phyloP scores from a whole-genome alignment of 257 asterid genomes.

The Pogostemon cablin region DNA sequence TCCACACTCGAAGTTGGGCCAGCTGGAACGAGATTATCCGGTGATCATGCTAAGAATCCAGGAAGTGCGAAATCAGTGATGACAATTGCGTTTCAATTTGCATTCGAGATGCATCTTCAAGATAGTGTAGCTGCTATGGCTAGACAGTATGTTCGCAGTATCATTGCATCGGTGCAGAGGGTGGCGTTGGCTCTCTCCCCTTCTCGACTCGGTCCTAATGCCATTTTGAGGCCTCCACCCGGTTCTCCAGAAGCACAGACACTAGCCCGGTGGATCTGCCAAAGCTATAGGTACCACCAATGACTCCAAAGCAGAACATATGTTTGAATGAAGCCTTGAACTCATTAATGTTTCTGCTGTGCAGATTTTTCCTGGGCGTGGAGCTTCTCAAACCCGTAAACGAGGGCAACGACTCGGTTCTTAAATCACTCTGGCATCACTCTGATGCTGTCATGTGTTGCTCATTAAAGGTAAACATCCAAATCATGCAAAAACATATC shows the following conservation, averaged over 20 bases:
- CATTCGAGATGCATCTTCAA: conserved; percentile 85
- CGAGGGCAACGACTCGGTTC: conserved; percentile 68
- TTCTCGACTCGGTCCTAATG: conserved; percentile 51
- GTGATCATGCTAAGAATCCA: conserved; percentile 46
- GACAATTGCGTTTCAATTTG: conserved; percentile 96
- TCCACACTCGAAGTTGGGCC: conserved; percentile 87
- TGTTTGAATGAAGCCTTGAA: no score
- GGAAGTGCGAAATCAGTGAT: conserved; percentile 73
- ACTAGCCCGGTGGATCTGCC: conserved; percentile 87
- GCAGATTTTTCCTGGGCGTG: conserved; percentile 78
- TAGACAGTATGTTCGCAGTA: conserved; percentile 86
- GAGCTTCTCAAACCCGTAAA: conserved; percentile 73
- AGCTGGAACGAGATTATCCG: conserved; percentile 47
- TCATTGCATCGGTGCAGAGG: conserved; percentile 93
- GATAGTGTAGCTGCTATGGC: conserved; percentile 89
- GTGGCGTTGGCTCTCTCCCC: conserved; percentile 94
- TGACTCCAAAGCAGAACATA: neutral
- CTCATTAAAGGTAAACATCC: conserved; percentile 69
- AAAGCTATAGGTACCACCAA: conserved; percentile 73
- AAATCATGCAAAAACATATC: neutral
- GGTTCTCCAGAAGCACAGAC: conserved; percentile 90
- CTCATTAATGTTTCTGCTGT: neutral
- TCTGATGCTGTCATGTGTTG: conserved; percentile 89
- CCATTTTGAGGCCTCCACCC: conserved; percentile 63
- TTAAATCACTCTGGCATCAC: conserved; percentile 90